Base-by-base conservation (phyloP, 2,329 filamentous ascomycete genomes). In the Colletotrichum sp. region DNA sequence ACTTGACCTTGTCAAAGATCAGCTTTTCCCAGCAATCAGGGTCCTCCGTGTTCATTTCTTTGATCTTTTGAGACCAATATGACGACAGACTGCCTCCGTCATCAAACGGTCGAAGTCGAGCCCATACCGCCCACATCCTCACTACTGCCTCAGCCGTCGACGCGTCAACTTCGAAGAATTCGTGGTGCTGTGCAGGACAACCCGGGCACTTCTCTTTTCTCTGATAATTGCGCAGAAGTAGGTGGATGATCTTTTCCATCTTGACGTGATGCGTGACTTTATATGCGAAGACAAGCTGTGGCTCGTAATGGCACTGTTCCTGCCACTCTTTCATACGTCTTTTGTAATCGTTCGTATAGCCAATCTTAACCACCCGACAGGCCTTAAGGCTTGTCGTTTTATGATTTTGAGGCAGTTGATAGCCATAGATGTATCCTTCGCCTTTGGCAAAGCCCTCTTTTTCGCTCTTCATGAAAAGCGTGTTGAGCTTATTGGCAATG, bases 211-310 rank as follows among this genome's bases (percentile, higher is more conserved):
- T 64, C 30, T 84, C 82, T 16, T 77, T 71, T 71, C 78, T 78
- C 2, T 81, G 78, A n/a, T 77, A 48, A 59, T 81, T 81, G 24
- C 39, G 21, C 7, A 84, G 78, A 43, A 81, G 80, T 16, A 67
- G 72, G 67, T 84, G 83, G 3, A 82, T 80, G 18, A 84, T 78
- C 16, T 60, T 76, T 64, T 83, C 83, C 43, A 83, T 79, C 68
- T 81, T 79, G 67, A 65, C 71, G 67, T 82, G 79, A 26, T 80
- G 77, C 3, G 79, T 75, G 57, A 77, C 77, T 12, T 18, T 15
- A 52, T 76, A 77, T 21, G 65, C 52, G 18, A 69, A 70, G 13
- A 82, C 28, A 1, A 79, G 34, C 10, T 74, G n/a, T 10, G 80
- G 77, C 4, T 68, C 52, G 64, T 84, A 84, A 16, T 75, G 69